Evolutionary conservation across 495 filamentous ascomycete species (phyloP).

Genomic region (Hypoxylon cercidicola): DNA sequence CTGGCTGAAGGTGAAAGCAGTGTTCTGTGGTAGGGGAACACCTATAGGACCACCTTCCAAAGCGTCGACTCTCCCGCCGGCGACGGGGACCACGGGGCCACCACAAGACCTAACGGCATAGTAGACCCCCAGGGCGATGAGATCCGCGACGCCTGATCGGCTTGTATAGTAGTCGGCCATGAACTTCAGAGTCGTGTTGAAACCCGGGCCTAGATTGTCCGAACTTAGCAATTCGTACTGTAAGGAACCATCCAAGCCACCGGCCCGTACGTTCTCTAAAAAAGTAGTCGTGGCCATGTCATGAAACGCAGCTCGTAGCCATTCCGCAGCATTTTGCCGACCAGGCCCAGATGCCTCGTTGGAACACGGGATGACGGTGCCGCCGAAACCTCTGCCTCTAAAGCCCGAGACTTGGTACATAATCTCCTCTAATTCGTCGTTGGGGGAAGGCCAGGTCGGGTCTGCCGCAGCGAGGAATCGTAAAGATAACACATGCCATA

Average conservation of each 20-base stretch:
- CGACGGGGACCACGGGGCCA: conserved; percentile 65
- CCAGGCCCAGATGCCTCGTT: conserved; percentile 65
- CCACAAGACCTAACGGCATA: conserved; percentile 67
- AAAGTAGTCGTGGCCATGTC: conserved; percentile 67
- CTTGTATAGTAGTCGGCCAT: conserved; percentile 64
- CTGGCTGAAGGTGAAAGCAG: conserved; percentile 58
- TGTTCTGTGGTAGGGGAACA: conserved; percentile 69
- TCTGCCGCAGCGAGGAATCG: conserved; percentile 45
- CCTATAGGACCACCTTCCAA: conserved; percentile 59
- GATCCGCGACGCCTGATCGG: conserved; percentile 62
- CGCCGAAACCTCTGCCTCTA: conserved; percentile 62
- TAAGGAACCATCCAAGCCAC: conserved; percentile 69
- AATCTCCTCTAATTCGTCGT: conserved; percentile 72
- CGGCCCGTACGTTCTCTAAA: conserved; percentile 50
- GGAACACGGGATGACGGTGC: conserved; percentile 67
- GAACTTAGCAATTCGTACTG: conserved; percentile 65
- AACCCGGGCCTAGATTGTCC: conserved; percentile 69
- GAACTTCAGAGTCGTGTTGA: conserved; percentile 65
- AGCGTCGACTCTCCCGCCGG: conserved; percentile 66
- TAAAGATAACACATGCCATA: conserved; percentile 29
- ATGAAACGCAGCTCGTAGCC: conserved; percentile 70
- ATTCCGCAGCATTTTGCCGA: conserved; percentile 67
- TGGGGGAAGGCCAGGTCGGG: conserved; percentile 68
- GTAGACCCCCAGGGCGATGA: conserved; percentile 69
- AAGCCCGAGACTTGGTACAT: conserved; percentile 67